Evolutionary conservation across 2,329 filamentous ascomycete genomes (phyloP), one percentile per base, ranked within the genome.

Genomic region (Piedraia hortae): DNA sequence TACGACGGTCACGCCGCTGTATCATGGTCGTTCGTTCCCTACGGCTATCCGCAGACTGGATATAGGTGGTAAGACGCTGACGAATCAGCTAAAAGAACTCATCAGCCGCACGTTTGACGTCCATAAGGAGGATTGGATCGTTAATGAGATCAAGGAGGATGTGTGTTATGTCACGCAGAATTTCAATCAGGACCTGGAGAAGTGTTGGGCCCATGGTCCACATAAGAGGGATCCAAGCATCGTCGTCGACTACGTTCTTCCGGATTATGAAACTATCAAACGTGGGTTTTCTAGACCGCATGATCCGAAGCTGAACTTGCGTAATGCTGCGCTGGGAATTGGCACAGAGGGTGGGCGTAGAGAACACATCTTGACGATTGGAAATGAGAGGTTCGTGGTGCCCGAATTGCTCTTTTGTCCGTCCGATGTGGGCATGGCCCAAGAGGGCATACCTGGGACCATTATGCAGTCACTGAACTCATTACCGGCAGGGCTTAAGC

Each of bases 91-190:
- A 15, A 82, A 85, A 21, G 73, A 85, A 25, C 57, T 89, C 9
- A 64, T 93, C 10, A 91, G 80, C 1, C 69, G 85, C 4, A 78
- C 91, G 38, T 90, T 88, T 45, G 82, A 91, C 42, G 80, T 97
- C 64, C 66, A 85, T 29, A 80, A 89, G 43, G 85, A 97, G 36
- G 70, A 73, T 1, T 69, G 88, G 43, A 69, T 93, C 22, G 77
- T 91, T 41, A 90, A 90, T 37, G 74, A 91, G 43, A 80, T 93
- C 45, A 97, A 97, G 41, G 85, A 97, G 42, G 59, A 69, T 4
- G 66, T 72, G 1, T 89, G 75, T 40, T 93, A 72, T 35, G 66
- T 91, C 6, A 29, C 18, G 11, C 21, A 6, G 21, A 24, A 18
- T 8, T 91, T 93, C 43, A 51, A 55, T 12, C 38, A 43, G 4